Conservation (phyloP, 2,329 filamentous ascomycete genomes). For the Lachnellula willkommii region DNA sequence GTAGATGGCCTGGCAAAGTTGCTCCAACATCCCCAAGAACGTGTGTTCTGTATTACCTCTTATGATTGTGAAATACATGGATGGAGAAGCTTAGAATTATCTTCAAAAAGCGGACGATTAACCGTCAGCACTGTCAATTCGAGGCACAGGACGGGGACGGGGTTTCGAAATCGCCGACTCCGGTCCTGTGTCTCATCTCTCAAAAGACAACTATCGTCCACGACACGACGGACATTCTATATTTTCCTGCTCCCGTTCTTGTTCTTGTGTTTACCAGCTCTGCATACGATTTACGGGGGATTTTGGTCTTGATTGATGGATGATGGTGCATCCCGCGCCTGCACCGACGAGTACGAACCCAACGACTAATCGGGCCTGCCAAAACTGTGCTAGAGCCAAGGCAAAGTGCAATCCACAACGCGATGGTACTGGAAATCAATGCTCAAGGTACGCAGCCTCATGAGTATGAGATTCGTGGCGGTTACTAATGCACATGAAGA, state of each 20-base stretch:
- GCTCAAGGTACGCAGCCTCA: constrained; percentile 14
- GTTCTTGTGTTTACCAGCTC: background rate
- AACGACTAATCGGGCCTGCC: constrained; percentile 13
- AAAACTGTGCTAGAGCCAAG: constrained; percentile 21
- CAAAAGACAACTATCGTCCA: background rate
- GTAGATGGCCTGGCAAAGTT: constrained; percentile 3
- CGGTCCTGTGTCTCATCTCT: background rate
- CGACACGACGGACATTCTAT: background rate
- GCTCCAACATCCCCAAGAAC: constrained; percentile 3
- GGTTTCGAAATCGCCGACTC: background rate
- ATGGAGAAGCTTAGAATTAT: too few relatives aligned
- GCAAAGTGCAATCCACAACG: constrained; percentile 19
- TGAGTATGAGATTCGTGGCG: background rate
- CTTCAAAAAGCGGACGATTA: too few relatives aligned
- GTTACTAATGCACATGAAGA: constrained; percentile 5
- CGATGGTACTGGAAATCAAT: constrained; percentile 3
- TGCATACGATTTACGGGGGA: background rate
- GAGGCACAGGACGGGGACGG: background rate
- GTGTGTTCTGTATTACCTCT: background rate
- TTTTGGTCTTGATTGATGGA: background rate
- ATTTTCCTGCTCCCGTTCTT: background rate
- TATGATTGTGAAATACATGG: too few relatives aligned
- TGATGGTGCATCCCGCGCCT: background rate
- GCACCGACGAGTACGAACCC: background rate
- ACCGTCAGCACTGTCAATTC: background rate